phyloP scores from a whole-genome alignment of 176 grass and related monocot species.

The Oryza officinalis region DNA sequence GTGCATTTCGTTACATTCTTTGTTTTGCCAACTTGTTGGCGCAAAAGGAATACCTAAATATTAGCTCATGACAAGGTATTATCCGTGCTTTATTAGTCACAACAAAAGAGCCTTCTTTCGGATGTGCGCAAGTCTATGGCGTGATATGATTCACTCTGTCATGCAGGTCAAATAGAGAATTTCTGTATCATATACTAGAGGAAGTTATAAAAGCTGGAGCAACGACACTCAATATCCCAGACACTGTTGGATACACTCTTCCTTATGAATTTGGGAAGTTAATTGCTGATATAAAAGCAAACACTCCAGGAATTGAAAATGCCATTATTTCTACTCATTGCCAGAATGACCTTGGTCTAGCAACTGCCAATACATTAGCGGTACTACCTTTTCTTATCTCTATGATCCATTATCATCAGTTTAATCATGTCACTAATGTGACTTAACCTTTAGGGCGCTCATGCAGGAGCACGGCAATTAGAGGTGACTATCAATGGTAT shows the following conservation, averaged over 20 bases:
- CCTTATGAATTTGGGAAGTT: conserved; percentile 78
- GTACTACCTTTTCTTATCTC: conserved; percentile 48
- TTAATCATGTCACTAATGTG: conserved; percentile 48
- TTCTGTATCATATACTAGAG: conserved; percentile 85
- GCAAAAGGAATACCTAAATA: conserved; percentile 5
- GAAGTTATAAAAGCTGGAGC: conserved; percentile 98
- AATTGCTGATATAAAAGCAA: conserved; percentile 89
- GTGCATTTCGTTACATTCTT: background rate
- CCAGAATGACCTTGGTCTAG: conserved; percentile 98
- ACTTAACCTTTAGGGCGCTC: conserved; percentile 69
- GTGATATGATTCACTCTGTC: conserved; percentile 24
- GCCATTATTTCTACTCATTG: conserved; percentile 95
- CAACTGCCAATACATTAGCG: conserved; percentile 86
- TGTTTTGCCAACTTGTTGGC: background rate
- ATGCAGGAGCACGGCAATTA: conserved; percentile 84
- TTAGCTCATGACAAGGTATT: background rate
- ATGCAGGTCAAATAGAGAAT: conserved; percentile 79
- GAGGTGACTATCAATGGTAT: conserved; percentile 99
- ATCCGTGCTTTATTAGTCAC: background rate
- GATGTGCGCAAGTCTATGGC: background rate
- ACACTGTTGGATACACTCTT: conserved; percentile 94
- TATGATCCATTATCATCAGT: background rate
- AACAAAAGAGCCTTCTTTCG: background rate
- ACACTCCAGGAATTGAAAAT: conserved; percentile 89
- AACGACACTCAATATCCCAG: conserved; percentile 93